Evolutionary conservation across 1,284 basidiomycete species (phyloP).

Genomic region (Cutaneotrichosporon spelunceum): DNA sequence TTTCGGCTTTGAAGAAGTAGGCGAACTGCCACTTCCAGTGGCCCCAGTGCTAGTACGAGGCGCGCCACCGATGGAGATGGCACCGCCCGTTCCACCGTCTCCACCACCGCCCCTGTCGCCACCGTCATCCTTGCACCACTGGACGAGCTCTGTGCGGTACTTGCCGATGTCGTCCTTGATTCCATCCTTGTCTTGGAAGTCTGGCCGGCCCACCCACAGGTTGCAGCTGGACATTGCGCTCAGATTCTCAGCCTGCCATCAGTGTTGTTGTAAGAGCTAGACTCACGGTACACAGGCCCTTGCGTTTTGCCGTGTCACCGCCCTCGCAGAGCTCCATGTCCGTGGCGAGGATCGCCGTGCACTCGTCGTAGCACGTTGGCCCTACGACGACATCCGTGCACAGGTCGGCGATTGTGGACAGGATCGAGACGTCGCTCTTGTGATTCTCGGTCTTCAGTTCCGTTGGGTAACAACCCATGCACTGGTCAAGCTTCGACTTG

Average conservation of each 20-base stretch:
- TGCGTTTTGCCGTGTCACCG: neutral
- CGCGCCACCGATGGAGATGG: neutral
- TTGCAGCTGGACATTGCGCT: neutral
- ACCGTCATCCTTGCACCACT: neutral
- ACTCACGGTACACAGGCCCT: conserved; percentile 1
- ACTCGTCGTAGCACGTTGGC: neutral
- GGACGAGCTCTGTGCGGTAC: neutral
- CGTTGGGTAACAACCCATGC: neutral
- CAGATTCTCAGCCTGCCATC: neutral
- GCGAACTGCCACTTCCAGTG: neutral
- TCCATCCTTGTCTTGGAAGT: neutral
- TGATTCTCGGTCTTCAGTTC: neutral
- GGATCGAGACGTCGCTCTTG: neutral
- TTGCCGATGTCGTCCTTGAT: neutral
- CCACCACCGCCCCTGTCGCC: neutral
- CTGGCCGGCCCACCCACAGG: neutral
- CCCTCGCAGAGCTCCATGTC: neutral
- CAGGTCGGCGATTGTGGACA: neutral
- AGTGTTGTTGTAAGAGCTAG: neutral
- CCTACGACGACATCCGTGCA: neutral
- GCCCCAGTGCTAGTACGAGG: neutral
- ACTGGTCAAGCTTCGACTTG: conserved; percentile 1
- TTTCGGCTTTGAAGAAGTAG: neutral
- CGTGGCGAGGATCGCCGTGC: neutral
- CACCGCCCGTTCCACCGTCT: neutral